A percentile compares a stretch with the other conserved stretches of the same genome.
Conservation (phyloP, 805 yeast species). For the Lipomyces anomalus region DNA sequence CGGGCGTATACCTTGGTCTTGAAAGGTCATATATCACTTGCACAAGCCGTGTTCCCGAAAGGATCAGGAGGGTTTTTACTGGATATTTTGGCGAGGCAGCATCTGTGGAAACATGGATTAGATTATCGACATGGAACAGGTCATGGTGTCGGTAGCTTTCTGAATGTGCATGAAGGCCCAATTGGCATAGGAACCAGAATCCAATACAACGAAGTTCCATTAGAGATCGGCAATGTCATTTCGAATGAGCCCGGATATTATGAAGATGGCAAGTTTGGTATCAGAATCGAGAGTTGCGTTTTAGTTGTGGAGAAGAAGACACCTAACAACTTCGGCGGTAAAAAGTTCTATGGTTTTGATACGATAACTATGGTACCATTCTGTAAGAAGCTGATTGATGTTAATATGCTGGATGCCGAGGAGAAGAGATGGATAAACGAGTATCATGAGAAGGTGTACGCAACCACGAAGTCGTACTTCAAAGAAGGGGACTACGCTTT, state of each 20-base stretch:
- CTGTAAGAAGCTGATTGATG: slow-evolving; percentile 69
- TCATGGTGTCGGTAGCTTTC: slow-evolving; percentile 90
- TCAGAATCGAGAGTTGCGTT: slow-evolving; percentile 82
- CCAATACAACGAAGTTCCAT: slow-evolving; percentile 45
- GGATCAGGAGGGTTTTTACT: slow-evolving; percentile 69
- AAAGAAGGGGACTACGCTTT: slow-evolving; percentile 55
- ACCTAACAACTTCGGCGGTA: slow-evolving; percentile 47
- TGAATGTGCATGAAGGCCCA: slow-evolving; percentile 94
- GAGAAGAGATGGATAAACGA: slow-evolving; percentile 66
- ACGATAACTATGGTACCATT: slow-evolving; percentile 78
- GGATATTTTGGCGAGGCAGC: slow-evolving; percentile 78
- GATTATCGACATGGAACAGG: slow-evolving; percentile 95
- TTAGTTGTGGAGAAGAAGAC: slow-evolving; percentile 44
- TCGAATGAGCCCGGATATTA: slow-evolving; percentile 96
- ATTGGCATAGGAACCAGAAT: slow-evolving; percentile 62
- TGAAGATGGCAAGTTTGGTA: slow-evolving; percentile 82
- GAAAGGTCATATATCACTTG: slow-evolving; percentile 86
- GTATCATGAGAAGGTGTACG: slow-evolving; percentile 57
- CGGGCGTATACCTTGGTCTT: slow-evolving; percentile 76
- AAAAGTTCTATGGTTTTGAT: slow-evolving; percentile 62
- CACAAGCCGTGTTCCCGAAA: slow-evolving; percentile 70
- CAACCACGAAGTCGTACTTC: slow-evolving; percentile 45
- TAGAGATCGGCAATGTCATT: slow-evolving; percentile 62
- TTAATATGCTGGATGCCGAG: slow-evolving; percentile 45
- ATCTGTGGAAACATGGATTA: slow-evolving; percentile 72